Percentiles rank a stretch among this genome's conserved stretches.
Evolutionary conservation across 331 rosid species (phyloP).

Genomic region (Telfairia occidentalis): DNA sequence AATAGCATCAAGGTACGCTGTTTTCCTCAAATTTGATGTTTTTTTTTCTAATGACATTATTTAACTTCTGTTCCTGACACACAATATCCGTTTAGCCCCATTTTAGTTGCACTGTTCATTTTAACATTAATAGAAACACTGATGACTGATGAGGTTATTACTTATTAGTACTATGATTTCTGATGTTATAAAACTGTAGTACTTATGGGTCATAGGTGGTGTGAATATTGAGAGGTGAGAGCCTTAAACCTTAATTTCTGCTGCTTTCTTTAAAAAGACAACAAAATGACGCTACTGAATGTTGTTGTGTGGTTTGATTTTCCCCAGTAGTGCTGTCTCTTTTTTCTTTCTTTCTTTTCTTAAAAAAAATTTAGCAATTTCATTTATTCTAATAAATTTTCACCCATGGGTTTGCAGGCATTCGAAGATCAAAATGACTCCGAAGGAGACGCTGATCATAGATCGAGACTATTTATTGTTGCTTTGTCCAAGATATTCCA

Average conservation of each 20-base stretch:
- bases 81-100: neutral
- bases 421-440: conserved; percentile 53
- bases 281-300: neutral
- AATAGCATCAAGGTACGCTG: conserved; percentile 54
- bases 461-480: conserved; percentile 41
- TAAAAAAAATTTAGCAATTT: neutral
- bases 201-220: neutral
- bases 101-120: neutral
- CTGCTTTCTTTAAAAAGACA: neutral
- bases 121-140: neutral
- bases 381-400: neutral
- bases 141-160: neutral
- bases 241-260: neutral
- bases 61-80: neutral
- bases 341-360: neutral
- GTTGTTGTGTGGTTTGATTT: neutral
- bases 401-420: conserved; percentile 26
- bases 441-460: conserved; percentile 46
- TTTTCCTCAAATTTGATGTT: neutral
- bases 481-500: conserved; percentile 55
- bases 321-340: neutral
- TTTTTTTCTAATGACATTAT: neutral
- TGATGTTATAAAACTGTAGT: neutral
- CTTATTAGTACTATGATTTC: neutral
- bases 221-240: neutral